Evolutionary conservation across 345 rosid species (phyloP).

Genomic region (Hibiscus trionum): DNA sequence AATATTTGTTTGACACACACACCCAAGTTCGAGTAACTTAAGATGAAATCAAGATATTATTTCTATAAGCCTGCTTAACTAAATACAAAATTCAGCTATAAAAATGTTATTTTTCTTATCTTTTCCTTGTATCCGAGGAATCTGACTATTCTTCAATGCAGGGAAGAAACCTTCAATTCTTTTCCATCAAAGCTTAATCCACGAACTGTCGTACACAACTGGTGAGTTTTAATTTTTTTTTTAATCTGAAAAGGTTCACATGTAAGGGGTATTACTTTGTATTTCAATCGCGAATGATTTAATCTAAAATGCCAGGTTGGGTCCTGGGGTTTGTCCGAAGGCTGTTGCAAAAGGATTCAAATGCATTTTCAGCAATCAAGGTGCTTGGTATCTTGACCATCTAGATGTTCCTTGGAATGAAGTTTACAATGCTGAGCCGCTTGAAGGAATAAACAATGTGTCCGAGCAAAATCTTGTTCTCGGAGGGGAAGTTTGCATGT

Average conservation of each 20-base stretch:
- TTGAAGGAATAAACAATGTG: constrained; percentile 56
- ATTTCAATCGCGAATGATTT: background rate
- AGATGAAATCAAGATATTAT: background rate
- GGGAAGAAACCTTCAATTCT: constrained; percentile 82
- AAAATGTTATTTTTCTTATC: background rate
- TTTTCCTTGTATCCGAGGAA: background rate
- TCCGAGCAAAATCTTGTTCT: constrained; percentile 64
- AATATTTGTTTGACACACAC: background rate
- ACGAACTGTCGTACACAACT: constrained; percentile 75
- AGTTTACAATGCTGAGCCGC: constrained; percentile 51
- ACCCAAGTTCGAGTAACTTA: background rate
- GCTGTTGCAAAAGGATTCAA: constrained; percentile 82
- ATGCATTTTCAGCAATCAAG: constrained; percentile 92
- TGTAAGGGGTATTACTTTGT: background rate
- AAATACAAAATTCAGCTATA: background rate
- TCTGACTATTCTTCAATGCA: constrained; percentile 20
- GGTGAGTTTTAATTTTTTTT: constrained; percentile 36
- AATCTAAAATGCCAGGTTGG: constrained; percentile 45
- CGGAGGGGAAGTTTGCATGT: constrained; percentile 98
- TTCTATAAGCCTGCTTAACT: background rate
- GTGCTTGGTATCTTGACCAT: constrained; percentile 91
- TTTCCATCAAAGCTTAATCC: constrained; percentile 67
- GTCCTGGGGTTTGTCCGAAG: constrained; percentile 71
- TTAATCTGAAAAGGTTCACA: background rate
- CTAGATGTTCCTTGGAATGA: constrained; percentile 65